Base-by-base conservation (phyloP, 352 stramenopile genomes). In the Phytopythium oedochilum region DNA sequence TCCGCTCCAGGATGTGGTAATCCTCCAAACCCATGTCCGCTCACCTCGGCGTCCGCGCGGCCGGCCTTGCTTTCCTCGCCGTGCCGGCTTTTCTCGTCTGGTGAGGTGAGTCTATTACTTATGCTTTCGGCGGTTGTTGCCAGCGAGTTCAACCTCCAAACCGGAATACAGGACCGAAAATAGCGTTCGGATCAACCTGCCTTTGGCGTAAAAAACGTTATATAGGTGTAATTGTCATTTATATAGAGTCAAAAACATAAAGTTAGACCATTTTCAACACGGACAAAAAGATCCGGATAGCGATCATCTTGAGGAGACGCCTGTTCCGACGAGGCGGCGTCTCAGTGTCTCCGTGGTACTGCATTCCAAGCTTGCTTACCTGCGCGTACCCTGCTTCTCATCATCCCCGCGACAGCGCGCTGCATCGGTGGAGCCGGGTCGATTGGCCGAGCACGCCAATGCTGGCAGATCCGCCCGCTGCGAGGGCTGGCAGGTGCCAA, bases 1-100 rank as follows among this genome's bases (percentile, higher is more conserved):
- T 97, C 39, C 89, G 79, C 70, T 98, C 91, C 18, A 97, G 77
- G 35, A 98, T 92, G 53, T 96, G 80, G 62, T 98, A 97, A 62
- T 97, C 83, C n/a, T 96, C 85, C 83, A 96, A 94, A 22, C 8
- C 23, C 26, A 53, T 46, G n/a, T n/a, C n/a, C n/a, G n/a, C n/a
- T n/a, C n/a, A n/a, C n/a, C n/a, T n/a, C n/a, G 23, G 51, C 23
- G 25, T 25, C 28, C 18, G 6, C 23, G 5, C 9, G 26, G 28
- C 32, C 14, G 26, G 25, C 28, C 17, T 25, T 8, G 22, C 38
- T 31, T 56, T 44, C 29, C 31, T 18, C 32, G 29, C 55, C 1
- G 22, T 34, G n/a, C 25, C 26, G 34, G 34, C 23, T 23, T 20
- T n/a, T 39, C 18, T 26, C n/a, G n/a, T n/a, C n/a, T n/a, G n/a